A percentile compares a stretch with the other conserved stretches of the same genome.
phyloP scores from a whole-genome alignment of 306 rosid genomes.

The Castanea mollissima region DNA sequence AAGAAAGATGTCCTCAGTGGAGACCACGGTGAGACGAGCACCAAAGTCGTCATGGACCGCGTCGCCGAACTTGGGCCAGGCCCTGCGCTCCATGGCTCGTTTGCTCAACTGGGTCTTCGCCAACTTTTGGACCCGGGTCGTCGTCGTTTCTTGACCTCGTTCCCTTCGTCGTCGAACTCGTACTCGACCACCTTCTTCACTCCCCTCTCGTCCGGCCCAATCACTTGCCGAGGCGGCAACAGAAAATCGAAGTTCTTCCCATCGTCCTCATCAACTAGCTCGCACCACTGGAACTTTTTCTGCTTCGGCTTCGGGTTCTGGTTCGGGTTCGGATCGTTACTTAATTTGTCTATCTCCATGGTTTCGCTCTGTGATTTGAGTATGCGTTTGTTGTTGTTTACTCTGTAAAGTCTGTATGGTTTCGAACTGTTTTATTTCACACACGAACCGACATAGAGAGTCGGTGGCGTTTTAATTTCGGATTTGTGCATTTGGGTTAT shows the following conservation, averaged over 20 bases:
- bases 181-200: slow-evolving; percentile 71
- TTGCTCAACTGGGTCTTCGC: slow-evolving; percentile 56
- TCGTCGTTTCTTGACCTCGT: slow-evolving; percentile 75
- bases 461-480: no score
- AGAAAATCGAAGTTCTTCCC: slow-evolving; percentile 78
- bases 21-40: slow-evolving; percentile 79
- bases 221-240: slow-evolving; percentile 69
- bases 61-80: slow-evolving; percentile 91
- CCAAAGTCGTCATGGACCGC: slow-evolving; percentile 84
- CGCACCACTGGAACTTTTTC: slow-evolving; percentile 52
- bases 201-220: slow-evolving; percentile 84
- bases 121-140: slow-evolving; percentile 58
- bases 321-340: background rate
- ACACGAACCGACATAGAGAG: no score
- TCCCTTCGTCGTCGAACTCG: slow-evolving; percentile 78
- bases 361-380: background rate
- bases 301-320: background rate
- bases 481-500: no score
- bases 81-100: slow-evolving; percentile 58
- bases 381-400: background rate
- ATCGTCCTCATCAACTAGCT: slow-evolving; percentile 71
- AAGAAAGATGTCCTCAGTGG: slow-evolving; percentile 87
- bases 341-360: background rate
- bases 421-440: no score
- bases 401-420: no score